Percentiles rank a stretch among this genome's conserved stretches.
Evolutionary conservation across 148 eudicot species (phyloP).

Genomic region (Rhododendron vialii): DNA sequence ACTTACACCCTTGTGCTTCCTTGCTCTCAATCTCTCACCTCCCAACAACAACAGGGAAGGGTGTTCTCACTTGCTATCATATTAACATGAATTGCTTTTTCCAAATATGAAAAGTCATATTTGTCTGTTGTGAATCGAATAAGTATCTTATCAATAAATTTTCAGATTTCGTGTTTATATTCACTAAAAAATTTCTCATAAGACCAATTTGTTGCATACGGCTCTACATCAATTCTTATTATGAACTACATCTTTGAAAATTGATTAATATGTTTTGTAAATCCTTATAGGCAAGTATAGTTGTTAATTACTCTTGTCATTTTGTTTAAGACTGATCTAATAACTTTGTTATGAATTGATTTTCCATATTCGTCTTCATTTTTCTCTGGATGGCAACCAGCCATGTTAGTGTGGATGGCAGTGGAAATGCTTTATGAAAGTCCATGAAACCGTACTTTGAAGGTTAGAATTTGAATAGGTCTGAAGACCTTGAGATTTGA

Average conservation of each 20-base stretch:
- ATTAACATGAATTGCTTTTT: background rate
- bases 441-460: background rate
- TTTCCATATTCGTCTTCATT: background rate
- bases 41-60: background rate
- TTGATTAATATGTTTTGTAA: background rate
- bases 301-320: background rate
- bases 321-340: background rate
- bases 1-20: background rate
- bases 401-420: background rate
- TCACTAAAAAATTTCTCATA: background rate
- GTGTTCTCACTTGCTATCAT: background rate
- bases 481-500: background rate
- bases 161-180: background rate
- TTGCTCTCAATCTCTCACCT: background rate
- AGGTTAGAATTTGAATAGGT: background rate
- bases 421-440: background rate
- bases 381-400: background rate
- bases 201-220: background rate
- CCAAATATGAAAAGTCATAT: background rate
- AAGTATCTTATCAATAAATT: background rate
- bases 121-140: background rate
- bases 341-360: background rate
- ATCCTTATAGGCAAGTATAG: background rate
- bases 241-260: background rate
- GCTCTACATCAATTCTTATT: background rate